phyloP scores from a whole-genome alignment of 768 basidiomycete genomes.

The Sarcodon sp. region DNA sequence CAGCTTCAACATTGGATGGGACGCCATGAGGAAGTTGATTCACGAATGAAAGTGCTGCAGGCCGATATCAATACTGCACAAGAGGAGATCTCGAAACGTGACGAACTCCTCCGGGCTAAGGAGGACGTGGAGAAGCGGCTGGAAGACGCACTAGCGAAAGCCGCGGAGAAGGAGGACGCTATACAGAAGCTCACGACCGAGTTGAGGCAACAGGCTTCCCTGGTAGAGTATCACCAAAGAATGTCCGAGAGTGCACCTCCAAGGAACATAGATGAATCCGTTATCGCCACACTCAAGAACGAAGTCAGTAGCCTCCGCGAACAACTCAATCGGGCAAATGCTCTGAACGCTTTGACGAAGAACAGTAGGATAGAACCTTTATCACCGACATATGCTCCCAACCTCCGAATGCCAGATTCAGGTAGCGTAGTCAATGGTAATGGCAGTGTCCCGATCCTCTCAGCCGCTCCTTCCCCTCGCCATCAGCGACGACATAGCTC shows the following conservation, averaged over 20 bases:
- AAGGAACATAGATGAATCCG: conserved; percentile 73
- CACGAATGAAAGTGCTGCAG: conserved; percentile 61
- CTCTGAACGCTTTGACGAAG: conserved; percentile 76
- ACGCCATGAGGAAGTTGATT: conserved; percentile 80
- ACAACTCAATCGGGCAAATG: conserved; percentile 92
- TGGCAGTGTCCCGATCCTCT: conserved; percentile 7
- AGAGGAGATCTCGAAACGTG: conserved; percentile 55
- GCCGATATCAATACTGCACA: conserved; percentile 57
- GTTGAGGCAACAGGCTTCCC: conserved; percentile 54
- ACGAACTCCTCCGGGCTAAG: conserved; percentile 65
- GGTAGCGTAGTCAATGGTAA: conserved; percentile 34
- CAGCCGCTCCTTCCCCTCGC: conserved; percentile 19
- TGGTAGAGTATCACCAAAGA: conserved; percentile 68
- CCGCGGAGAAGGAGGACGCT: conserved; percentile 71
- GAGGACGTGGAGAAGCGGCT: conserved; percentile 68
- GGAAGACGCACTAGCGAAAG: conserved; percentile 63
- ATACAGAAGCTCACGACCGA: conserved; percentile 78
- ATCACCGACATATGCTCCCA: conserved; percentile 81
- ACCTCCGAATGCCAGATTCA: conserved; percentile 43
- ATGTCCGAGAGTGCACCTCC: conserved; percentile 49
- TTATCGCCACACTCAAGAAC: conserved; percentile 80
- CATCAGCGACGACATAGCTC: conserved; percentile 84
- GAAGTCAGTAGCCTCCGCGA: conserved; percentile 90
- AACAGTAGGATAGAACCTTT: conserved; percentile 57
- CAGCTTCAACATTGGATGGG: conserved; percentile 78